Evolutionary conservation across 768 basidiomycete species (phyloP).

Genomic region (Pleurotus tuber-regium): DNA sequence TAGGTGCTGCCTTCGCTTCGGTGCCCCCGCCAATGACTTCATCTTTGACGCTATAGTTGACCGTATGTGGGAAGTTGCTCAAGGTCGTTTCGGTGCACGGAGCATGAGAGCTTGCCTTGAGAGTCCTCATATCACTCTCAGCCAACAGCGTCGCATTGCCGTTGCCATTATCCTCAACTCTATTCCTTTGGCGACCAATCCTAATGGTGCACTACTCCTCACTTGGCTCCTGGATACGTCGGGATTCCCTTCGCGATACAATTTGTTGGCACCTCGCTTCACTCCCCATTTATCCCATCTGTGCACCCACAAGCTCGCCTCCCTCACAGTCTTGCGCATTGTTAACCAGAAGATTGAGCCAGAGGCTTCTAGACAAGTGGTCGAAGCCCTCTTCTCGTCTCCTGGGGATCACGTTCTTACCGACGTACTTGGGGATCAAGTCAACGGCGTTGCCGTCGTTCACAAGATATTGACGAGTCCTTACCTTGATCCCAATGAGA

Average conservation of each 20-base stretch:
- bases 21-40: constrained; percentile 87
- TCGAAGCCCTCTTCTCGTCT: constrained; percentile 89
- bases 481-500: constrained; percentile 73
- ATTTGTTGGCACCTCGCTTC: constrained; percentile 91
- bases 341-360: constrained; percentile 96
- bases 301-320: constrained; percentile 97
- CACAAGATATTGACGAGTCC: constrained; percentile 90
- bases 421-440: constrained; percentile 94
- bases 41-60: constrained; percentile 98
- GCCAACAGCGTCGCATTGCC: constrained; percentile 93
- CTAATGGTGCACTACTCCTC: constrained; percentile 91
- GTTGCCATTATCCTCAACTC: constrained; percentile 95
- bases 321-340: constrained; percentile 90
- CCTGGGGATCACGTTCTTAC: constrained; percentile 87
- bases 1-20: constrained; percentile 90
- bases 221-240: constrained; percentile 98
- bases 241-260: constrained; percentile 93
- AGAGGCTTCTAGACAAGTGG: constrained; percentile 80
- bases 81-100: constrained; percentile 96
- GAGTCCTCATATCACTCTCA: constrained; percentile 79
- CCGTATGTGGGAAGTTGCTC: constrained; percentile 97
- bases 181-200: constrained; percentile 95
- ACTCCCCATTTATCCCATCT: constrained; percentile 95
- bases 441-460: constrained; percentile 90
- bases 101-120: constrained; percentile 98